Evolutionary conservation across 805 yeast species (phyloP), one percentile per base, ranked within the genome.

Genomic region (Barnettozyma populi): DNA sequence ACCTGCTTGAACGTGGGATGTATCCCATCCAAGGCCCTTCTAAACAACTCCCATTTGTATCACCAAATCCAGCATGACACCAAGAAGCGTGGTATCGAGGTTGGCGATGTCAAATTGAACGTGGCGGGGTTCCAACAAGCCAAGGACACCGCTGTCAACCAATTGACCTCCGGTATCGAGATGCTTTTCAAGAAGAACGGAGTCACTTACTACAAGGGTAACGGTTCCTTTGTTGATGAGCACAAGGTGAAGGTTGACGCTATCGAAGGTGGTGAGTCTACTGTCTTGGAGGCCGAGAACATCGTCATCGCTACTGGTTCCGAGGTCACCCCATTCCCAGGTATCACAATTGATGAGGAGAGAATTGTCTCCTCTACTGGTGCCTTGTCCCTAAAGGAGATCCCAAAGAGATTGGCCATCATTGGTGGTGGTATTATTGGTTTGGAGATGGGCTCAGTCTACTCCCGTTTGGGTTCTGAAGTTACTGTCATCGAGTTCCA

Each of bases 361-460:
- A 84, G 95, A 74, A 94, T 94, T 58, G 97, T 94, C 47, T 78
- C 96, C 34, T 90, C 97, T 29, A 94, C 99, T 41, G 99, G 99
- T 61, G 86, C 88, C 50, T 73, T 94, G 49, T 69, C 85, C 21
- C 77, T 94, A 61, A 78, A 80, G 68, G 96, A 90, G 75, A 77
- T 94, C 50, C 99, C 99, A 65, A 90, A 94, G 78, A 82, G 77
- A 67, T 63, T 94, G 65, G 85, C 92, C 57, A 82, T 94, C 71
- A 92, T 94, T 62, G 99, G 99, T 68, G 99, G 97, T 73, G 99
- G 99, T 78, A 92, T 94, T 74, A 94, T 94, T 67, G 99, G 99
- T 65, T 80, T 94, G 59, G 99, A 94, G 76, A 94, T 94, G 97
- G 99, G 96, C 54, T 90, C 98, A 23, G 99, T 94, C 42, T 94